phyloP scores from a whole-genome alignment of 306 rosid genomes.

The Alnus rubra region DNA sequence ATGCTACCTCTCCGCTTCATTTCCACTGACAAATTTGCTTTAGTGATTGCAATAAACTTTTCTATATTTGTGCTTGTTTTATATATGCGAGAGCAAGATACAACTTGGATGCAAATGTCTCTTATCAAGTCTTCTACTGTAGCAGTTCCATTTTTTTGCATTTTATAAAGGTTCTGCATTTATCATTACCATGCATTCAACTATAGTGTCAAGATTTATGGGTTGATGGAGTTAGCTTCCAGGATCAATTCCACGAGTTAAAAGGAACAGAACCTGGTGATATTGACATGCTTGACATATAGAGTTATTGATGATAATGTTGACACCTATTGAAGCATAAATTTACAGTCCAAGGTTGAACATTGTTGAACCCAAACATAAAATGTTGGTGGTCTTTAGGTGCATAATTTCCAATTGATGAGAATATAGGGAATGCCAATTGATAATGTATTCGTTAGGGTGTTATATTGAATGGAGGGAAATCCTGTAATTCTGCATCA shows the following conservation, averaged over 20 bases:
- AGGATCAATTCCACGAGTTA: neutral
- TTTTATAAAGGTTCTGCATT: constrained; percentile 57
- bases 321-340: neutral
- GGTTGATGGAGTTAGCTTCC: neutral
- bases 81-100: constrained; percentile 5
- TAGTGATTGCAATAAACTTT: too few relatives aligned
- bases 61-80: too few relatives aligned
- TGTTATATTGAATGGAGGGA: neutral
- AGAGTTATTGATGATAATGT: neutral
- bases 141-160: constrained; percentile 89
- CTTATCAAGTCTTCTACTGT: constrained; percentile 71
- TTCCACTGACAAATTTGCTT: too few relatives aligned
- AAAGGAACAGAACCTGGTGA: neutral
- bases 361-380: neutral
- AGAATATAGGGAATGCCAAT: neutral
- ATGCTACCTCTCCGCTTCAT: too few relatives aligned
- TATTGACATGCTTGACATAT: neutral
- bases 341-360: neutral
- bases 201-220: neutral
- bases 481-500: neutral
- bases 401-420: neutral
- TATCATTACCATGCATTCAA: constrained; percentile 18
- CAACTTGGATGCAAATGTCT: constrained; percentile 92
- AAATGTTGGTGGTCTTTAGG: neutral
- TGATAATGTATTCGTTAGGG: neutral